Evolutionary conservation across 177 flowering plant species (phyloP), one percentile per base, ranked within the genome.

Genomic region (Vitis hybrid): DNA sequence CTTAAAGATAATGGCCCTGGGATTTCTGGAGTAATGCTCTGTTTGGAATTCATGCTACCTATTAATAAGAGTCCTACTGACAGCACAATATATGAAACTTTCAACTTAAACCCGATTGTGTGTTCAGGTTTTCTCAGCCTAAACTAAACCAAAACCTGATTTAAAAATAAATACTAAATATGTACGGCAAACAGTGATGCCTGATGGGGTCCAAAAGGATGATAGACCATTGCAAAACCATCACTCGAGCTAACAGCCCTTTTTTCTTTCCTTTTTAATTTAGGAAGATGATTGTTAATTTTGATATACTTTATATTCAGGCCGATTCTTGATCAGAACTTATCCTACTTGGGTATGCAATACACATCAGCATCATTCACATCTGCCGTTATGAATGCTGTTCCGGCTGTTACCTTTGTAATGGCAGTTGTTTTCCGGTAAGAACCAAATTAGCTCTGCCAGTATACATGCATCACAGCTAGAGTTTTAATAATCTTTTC

Each of bases 11-110:
- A 63, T 82, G 83, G 70, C 66, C 55, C 86, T 91, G 3, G 92
- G 81, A 29, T 85, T 86, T 10, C 64, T 91, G 48, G 91, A 88
- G 94, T 91, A 87, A 64, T 57, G 29, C 20, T 69, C 70, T 68
- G 4, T 50, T 18, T 18, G 2, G 18, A 15, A 19, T 16, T 51
- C 10, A 57, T 15, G 15, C 8, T 39, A 39, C 45, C 45, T 39
- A 5, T 7, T 39, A 39, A 39, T 4, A 39, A 39, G 7, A 39
- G 45, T 39, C 45, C 8, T 39, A 6, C 8, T 39, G 45, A 39
- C 1, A 39, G 45, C 45, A 39, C 45, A 39, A 39, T 7, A 39
- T 39, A 39, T 4, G 45, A 39, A 39, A 39, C 5, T 39, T 39
- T 39, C 45, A 19, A 55, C 58, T 55, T 55, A 55, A 55, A 55